Conservation (phyloP, 1,284 basidiomycete species). For the Ceratobasidium sp. region DNA sequence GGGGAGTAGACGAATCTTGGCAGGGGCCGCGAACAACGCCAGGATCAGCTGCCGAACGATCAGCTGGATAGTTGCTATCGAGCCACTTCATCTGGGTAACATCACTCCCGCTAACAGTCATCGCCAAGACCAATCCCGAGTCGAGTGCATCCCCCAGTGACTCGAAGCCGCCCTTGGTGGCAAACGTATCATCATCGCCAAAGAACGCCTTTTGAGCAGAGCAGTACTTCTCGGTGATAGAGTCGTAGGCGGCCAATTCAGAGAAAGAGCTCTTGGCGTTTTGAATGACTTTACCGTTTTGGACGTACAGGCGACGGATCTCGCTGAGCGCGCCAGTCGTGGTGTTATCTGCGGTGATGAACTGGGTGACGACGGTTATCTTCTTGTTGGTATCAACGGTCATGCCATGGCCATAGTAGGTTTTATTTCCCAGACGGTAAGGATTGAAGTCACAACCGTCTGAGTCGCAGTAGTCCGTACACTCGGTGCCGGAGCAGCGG, state of each 20-base stretch:
- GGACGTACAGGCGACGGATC: conserved; percentile 62
- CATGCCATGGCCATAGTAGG: conserved; percentile 54
- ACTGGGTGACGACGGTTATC: conserved; percentile 63
- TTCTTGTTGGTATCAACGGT: conserved; percentile 58
- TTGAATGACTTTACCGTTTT: conserved; percentile 59
- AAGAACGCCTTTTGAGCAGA: conserved; percentile 44
- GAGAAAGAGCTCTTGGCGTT: conserved; percentile 55
- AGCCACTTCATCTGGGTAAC: not conserved
- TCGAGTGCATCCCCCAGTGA: not conserved
- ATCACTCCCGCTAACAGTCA: not conserved
- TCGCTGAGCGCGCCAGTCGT: conserved; percentile 56
- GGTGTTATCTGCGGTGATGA: conserved; percentile 58
- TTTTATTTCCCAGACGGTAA: conserved; percentile 58
- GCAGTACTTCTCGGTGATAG: conserved; percentile 55
- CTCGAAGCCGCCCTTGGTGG: not conserved
- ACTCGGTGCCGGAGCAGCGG: conserved; percentile 44
- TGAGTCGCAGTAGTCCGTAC: conserved; percentile 49
- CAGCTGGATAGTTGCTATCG: conserved; percentile 3
- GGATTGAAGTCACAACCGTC: conserved; percentile 65
- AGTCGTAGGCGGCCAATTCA: conserved; percentile 48
- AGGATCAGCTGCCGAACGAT: not conserved
- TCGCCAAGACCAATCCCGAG: conserved; percentile 1
- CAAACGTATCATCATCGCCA: not conserved
- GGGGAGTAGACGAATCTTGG: too few species aligned
- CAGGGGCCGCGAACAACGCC: conserved; percentile 1